A percentile compares a stretch with the other conserved stretches of the same genome.
Evolutionary conservation across 305 asterid species (phyloP).

Genomic region (Rubia tinctorum): DNA sequence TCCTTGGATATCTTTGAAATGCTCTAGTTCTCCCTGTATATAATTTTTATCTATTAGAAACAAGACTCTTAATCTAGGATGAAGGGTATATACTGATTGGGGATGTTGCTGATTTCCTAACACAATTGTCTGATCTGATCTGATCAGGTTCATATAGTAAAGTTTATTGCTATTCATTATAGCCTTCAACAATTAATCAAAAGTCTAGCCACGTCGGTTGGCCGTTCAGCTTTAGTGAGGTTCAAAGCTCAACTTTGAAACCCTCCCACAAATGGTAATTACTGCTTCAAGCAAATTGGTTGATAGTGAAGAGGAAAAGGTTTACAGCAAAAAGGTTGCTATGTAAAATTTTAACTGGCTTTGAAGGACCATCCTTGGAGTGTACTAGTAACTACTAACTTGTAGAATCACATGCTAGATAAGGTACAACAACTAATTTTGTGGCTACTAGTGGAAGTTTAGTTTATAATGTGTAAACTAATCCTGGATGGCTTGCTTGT

Average conservation of each 20-base stretch:
- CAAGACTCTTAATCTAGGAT: background rate
- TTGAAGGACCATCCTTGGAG: background rate
- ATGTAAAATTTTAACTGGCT: background rate
- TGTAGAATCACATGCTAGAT: background rate
- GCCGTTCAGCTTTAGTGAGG: background rate
- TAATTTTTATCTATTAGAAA: background rate
- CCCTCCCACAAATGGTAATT: background rate
- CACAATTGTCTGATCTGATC: background rate
- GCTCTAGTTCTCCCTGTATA: background rate
- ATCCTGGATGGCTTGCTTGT: slow-evolving; percentile 4
- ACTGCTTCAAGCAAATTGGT: slow-evolving; percentile 1
- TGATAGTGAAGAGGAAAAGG: background rate
- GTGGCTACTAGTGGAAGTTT: background rate
- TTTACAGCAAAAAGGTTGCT: background rate
- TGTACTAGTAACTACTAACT: background rate
- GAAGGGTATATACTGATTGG: background rate
- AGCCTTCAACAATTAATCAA: background rate
- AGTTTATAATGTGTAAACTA: background rate
- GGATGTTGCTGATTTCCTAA: background rate
- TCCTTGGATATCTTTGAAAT: background rate
- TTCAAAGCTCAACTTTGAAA: background rate
- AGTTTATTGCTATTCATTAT: background rate
- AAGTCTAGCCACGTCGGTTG: background rate
- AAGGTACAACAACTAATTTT: background rate
- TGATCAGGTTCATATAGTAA: background rate